Evolutionary conservation across 2,329 filamentous ascomycete genomes (phyloP).

Genomic region (Massarina eburnea): DNA sequence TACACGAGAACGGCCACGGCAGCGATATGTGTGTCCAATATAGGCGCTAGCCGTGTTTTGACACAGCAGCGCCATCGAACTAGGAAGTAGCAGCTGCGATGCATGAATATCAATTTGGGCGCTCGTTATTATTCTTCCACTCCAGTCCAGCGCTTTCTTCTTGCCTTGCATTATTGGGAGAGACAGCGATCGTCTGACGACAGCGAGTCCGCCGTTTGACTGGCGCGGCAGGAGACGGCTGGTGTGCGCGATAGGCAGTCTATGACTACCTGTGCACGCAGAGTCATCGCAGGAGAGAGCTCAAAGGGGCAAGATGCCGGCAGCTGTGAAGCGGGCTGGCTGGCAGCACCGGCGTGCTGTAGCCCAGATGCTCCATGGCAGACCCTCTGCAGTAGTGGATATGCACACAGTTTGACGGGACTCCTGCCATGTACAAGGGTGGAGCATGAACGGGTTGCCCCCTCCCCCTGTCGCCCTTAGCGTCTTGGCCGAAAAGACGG

Average conservation of each 20-base stretch:
- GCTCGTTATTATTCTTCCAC: conserved; percentile 19
- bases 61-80: conserved; percentile 2
- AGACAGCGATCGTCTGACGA: conserved; percentile 21
- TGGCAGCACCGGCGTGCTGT: conserved; percentile 20
- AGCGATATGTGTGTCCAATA: conserved; percentile 12
- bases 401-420: conserved; percentile 8
- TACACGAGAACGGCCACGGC: conserved; percentile 10
- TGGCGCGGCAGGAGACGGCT: conserved; percentile 3
- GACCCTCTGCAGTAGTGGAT: conserved; percentile 7
- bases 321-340: conserved; percentile 19
- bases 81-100: conserved; percentile 3
- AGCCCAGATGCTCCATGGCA: conserved; percentile 16
- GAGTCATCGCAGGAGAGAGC: not conserved
- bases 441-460: no score
- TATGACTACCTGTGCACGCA: not conserved
- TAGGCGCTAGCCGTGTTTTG: conserved; percentile 8
- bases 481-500: no score
- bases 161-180: no score
- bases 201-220: conserved; percentile 32
- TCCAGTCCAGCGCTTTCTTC: no score
- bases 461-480: no score
- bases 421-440: no score
- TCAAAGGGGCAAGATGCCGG: conserved; percentile 12
- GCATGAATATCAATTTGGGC: conserved; percentile 23
- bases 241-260: conserved; percentile 5